Conservation (phyloP, 2,329 filamentous ascomycete genomes). For the Chaetomium strumarium region DNA sequence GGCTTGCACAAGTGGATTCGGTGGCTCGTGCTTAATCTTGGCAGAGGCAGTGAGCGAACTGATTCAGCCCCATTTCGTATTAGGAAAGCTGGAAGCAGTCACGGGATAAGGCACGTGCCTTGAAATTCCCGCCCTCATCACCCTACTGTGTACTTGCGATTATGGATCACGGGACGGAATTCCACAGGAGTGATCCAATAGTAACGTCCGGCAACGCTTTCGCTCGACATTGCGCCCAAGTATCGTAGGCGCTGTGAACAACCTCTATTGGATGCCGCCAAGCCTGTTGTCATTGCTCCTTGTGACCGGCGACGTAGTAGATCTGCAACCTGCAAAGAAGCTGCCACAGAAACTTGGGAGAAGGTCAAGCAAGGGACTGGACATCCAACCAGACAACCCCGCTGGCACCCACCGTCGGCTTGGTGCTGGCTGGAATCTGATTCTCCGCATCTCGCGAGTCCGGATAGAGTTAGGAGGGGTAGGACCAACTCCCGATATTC, state of each 20-base stretch:
- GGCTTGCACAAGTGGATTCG: slow-evolving; percentile 6
- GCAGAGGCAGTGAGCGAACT: slow-evolving; percentile 20
- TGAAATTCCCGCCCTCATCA: no score
- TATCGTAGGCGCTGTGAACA: no score
- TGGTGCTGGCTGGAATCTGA: slow-evolving; percentile 1
- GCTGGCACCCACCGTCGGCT: neutral
- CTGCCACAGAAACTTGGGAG: slow-evolving; percentile 17
- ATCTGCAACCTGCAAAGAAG: slow-evolving; percentile 26
- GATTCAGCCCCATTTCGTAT: slow-evolving; percentile 1
- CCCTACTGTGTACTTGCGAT: no score
- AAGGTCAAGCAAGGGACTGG: slow-evolving; percentile 19
- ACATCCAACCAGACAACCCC: slow-evolving; percentile 2
- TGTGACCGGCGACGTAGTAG: slow-evolving; percentile 9
- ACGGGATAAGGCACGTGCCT: slow-evolving; percentile 16
- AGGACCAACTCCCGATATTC: slow-evolving; percentile 14
- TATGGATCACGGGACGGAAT: no score
- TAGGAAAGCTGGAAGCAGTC: neutral
- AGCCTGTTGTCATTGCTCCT: slow-evolving; percentile 9
- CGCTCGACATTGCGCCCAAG: no score
- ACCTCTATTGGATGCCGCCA: neutral
- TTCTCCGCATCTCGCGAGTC: slow-evolving; percentile 1
- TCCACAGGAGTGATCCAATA: no score
- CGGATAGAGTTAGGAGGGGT: slow-evolving; percentile 5
- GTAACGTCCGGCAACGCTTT: no score
- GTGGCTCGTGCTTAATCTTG: slow-evolving; percentile 24